Percentiles rank a stretch among this genome's conserved stretches.
Evolutionary conservation across 495 filamentous ascomycete species (phyloP).

Genomic region (Penicillium antarcticum): DNA sequence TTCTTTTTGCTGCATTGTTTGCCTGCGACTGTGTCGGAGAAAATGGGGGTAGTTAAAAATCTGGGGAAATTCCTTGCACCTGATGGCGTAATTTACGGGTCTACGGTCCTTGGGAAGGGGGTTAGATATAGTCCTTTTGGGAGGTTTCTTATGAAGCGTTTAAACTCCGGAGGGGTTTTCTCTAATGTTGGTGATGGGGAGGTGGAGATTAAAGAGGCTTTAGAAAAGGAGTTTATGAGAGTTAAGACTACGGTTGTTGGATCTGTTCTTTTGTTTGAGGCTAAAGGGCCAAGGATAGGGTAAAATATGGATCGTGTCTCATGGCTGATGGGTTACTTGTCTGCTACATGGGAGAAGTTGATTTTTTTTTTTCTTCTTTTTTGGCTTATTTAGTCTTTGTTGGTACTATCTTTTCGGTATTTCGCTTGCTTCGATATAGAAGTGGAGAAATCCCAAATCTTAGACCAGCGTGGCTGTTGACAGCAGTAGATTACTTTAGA

Average conservation of each 20-base stretch:
- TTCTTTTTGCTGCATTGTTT: conserved; percentile 42
- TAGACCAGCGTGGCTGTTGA: too few species aligned
- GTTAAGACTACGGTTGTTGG: conserved; percentile 6
- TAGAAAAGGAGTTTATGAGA: neutral
- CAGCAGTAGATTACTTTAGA: too few species aligned
- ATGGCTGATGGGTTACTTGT: too few species aligned
- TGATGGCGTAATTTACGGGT: conserved; percentile 31
- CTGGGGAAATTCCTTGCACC: conserved; percentile 21
- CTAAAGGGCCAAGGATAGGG: conserved; percentile 52
- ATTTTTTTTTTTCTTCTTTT: neutral
- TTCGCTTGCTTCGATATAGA: too few species aligned
- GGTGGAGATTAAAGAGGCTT: neutral
- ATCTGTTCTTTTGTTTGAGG: conserved; percentile 2
- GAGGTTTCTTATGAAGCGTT: neutral
- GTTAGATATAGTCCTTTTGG: conserved; percentile 1
- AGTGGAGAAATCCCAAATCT: too few species aligned
- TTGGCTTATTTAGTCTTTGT: neutral
- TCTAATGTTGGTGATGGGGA: conserved; percentile 1
- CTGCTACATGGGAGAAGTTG: too few species aligned
- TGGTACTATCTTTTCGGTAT: too few species aligned
- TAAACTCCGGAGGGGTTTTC: neutral
- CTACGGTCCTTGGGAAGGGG: conserved; percentile 29
- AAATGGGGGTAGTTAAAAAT: conserved; percentile 16
- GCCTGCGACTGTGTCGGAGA: conserved; percentile 18
- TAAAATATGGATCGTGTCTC: too few species aligned